Conservation (phyloP, 306 rosid species). For the Lathyrus tuberosus region DNA sequence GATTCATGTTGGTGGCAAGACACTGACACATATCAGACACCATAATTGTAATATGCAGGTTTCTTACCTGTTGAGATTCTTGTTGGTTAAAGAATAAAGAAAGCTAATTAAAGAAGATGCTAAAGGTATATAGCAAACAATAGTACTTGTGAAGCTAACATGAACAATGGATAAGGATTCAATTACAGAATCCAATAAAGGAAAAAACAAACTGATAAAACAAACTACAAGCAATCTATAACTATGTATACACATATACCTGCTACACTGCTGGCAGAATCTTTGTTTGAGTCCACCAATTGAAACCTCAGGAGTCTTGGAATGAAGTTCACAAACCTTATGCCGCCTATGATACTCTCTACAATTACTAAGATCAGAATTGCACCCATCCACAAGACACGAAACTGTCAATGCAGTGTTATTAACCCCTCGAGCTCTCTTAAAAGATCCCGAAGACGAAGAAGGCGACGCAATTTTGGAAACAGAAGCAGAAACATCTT, state of each 20-base stretch:
- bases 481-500: slow-evolving; percentile 42
- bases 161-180: slow-evolving; percentile 34
- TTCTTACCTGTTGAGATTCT: slow-evolving; percentile 22
- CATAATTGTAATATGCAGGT: neutral
- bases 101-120: slow-evolving; percentile 36
- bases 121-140: slow-evolving; percentile 6
- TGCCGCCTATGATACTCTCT: slow-evolving; percentile 80
- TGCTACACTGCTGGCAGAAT: slow-evolving; percentile 55
- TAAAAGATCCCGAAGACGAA: slow-evolving; percentile 47
- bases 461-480: slow-evolving; percentile 50
- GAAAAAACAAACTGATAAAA: slow-evolving; percentile 10
- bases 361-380: slow-evolving; percentile 72
- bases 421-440: slow-evolving; percentile 54
- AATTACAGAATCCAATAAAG: neutral
- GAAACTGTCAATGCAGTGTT: slow-evolving; percentile 47
- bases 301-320: slow-evolving; percentile 73
- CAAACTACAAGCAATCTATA: slow-evolving; percentile 31
- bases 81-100: slow-evolving; percentile 21
- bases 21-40: neutral
- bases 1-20: neutral
- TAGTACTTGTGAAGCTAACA: slow-evolving; percentile 39
- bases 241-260: slow-evolving; percentile 42
- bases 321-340: slow-evolving; percentile 78
- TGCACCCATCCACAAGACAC: slow-evolving; percentile 81
- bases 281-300: slow-evolving; percentile 64